A percentile compares a stretch with the other conserved stretches of the same genome.
Conservation (phyloP, 805 yeast genomes). For the Candida ascalaphidarum region DNA sequence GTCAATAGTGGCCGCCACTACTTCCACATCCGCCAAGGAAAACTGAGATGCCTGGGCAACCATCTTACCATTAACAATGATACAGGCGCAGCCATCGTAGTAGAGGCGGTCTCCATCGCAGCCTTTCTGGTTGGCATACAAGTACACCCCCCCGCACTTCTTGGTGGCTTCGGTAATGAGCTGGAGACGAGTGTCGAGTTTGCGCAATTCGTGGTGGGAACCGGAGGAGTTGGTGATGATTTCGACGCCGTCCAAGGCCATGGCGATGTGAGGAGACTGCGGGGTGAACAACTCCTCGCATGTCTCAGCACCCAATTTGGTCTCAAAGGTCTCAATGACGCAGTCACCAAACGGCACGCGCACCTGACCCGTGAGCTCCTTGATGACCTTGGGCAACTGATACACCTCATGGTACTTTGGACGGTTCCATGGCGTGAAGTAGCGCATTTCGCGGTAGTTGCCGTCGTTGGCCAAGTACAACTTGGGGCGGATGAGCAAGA, state of each 20-base stretch:
- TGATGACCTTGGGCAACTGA: constrained; percentile 63
- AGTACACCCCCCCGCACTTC: constrained; percentile 92
- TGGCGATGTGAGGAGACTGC: constrained; percentile 83
- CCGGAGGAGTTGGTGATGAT: constrained; percentile 94
- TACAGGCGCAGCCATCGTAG: constrained; percentile 95
- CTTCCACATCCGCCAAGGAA: constrained; percentile 86
- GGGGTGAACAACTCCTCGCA: constrained; percentile 98
- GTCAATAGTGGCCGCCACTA: constrained; percentile 90
- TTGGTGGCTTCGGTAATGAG: constrained; percentile 88
- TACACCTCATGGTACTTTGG: constrained; percentile 68
- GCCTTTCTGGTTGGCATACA: constrained; percentile 92
- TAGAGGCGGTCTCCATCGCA: constrained; percentile 97
- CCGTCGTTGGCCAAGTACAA: constrained; percentile 95
- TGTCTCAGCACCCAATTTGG: constrained; percentile 94
- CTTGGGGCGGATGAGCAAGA: constrained; percentile 86
- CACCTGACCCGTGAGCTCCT: constrained; percentile 55
- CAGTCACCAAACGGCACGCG: constrained; percentile 86
- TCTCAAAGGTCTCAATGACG: constrained; percentile 72
- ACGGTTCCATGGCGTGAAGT: constrained; percentile 89
- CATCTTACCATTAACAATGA: constrained; percentile 84
- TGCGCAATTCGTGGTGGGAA: constrained; percentile 94
- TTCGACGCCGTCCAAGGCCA: constrained; percentile 96
- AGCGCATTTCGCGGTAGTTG: constrained; percentile 95
- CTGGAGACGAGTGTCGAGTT: constrained; percentile 74
- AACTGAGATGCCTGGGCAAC: constrained; percentile 94